Percentiles rank a stretch among this genome's conserved stretches.
Evolutionary conservation across 139 green algal genomes (phyloP).

Genomic region (Pycnococcus provasolii): DNA sequence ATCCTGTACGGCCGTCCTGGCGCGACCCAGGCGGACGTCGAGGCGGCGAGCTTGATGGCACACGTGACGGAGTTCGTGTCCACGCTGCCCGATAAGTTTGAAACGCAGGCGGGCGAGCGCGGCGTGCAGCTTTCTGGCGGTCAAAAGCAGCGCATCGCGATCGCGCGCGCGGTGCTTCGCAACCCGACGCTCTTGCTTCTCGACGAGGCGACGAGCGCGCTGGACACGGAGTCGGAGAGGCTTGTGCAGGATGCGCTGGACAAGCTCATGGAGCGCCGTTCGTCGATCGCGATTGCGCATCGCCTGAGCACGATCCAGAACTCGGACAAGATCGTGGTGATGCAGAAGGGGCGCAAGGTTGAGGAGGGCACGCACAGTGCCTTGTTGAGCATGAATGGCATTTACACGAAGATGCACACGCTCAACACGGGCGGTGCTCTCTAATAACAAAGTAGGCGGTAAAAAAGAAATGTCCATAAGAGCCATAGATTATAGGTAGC

Average conservation of each 20-base stretch:
- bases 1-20: conserved; percentile 33
- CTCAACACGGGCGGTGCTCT: too few species aligned
- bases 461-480: too few species aligned
- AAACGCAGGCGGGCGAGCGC: conserved; percentile 30
- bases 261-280: conserved; percentile 37
- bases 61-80: background rate
- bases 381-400: conserved; percentile 19
- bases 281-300: conserved; percentile 82
- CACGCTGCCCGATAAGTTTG: background rate
- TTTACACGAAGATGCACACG: too few species aligned
- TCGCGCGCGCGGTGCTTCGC: conserved; percentile 64
- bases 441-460: too few species aligned
- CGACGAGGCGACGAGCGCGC: conserved; percentile 75
- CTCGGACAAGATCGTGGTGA: conserved; percentile 68
- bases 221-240: conserved; percentile 65
- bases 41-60: too few species aligned
- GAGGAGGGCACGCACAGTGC: conserved; percentile 52
- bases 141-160: conserved; percentile 78
- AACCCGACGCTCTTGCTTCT: conserved; percentile 65
- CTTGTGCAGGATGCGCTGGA: conserved; percentile 32
- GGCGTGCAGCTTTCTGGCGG: conserved; percentile 35
- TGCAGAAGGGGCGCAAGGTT: conserved; percentile 44
- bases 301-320: conserved; percentile 67
- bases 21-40: background rate
- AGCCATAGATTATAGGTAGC: too few species aligned